phyloP scores from a whole-genome alignment of 108 stramenopile genomes.

The Cyclostephanos invisitatus region DNA sequence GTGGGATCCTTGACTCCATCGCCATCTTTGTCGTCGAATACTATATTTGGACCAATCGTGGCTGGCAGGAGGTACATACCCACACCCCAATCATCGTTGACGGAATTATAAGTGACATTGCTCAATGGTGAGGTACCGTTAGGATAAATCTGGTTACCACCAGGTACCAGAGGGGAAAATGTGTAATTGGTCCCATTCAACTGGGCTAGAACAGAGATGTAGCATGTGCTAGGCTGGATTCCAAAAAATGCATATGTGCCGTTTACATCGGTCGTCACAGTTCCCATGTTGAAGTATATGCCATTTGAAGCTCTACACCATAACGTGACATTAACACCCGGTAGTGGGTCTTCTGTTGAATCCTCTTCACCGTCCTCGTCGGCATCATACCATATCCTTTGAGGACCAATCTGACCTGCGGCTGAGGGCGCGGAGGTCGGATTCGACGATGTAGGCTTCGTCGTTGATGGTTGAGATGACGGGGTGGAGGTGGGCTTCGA shows the following conservation, averaged over 20 bases:
- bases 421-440: constrained; percentile 16
- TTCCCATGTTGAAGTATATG: constrained; percentile 10
- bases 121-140: constrained; percentile 14
- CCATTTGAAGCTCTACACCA: constrained; percentile 3
- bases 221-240: constrained; percentile 23
- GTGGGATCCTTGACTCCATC: constrained; percentile 22
- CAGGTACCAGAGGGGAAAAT: constrained; percentile 8
- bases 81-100: constrained; percentile 18
- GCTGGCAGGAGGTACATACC: constrained; percentile 29
- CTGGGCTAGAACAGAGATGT: constrained; percentile 22
- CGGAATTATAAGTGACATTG: constrained; percentile 1
- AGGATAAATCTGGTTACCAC: constrained; percentile 5
- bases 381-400: constrained; percentile 22
- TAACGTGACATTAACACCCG: constrained; percentile 28
- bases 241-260: constrained; percentile 23
- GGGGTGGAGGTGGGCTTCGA: no score
- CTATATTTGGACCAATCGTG: constrained; percentile 21
- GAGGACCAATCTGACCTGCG: constrained; percentile 25
- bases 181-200: constrained; percentile 1
- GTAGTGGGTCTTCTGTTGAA: constrained; percentile 22
- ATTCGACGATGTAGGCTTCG: background rate
- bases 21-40: constrained; percentile 37
- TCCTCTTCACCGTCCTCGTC: constrained; percentile 42
- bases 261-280: constrained; percentile 23
- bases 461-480: no score